Evolutionary conservation across 208 protist genomes (phyloP).

Genomic region (Trypanosoma boissoni): DNA sequence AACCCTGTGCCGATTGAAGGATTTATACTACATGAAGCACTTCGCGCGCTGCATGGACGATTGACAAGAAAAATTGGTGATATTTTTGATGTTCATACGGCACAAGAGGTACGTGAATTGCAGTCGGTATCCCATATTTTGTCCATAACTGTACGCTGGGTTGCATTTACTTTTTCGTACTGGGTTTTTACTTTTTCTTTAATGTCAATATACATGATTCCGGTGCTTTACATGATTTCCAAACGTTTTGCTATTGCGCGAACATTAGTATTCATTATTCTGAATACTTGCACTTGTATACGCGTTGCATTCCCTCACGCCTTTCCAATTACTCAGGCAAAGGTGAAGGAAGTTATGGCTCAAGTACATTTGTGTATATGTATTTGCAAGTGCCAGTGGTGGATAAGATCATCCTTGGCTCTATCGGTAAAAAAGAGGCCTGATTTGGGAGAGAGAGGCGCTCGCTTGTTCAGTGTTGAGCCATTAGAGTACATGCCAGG

Average conservation of each 20-base stretch:
- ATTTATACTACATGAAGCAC: background rate
- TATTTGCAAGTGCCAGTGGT: conserved; percentile 11
- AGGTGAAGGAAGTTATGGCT: background rate
- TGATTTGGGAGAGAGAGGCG: background rate
- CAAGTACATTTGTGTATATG: background rate
- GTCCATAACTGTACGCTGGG: background rate
- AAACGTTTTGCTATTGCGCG: background rate
- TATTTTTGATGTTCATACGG: conserved; percentile 16
- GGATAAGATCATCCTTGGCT: conserved; percentile 14
- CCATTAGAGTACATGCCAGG: no score
- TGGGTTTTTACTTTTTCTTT: conserved; percentile 7
- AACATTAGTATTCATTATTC: background rate
- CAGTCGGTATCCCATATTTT: conserved; percentile 5
- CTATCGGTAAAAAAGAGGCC: background rate
- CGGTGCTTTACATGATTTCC: conserved; percentile 2
- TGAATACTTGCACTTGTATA: conserved; percentile 1
- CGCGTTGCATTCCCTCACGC: background rate
- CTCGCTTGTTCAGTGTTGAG: no score
- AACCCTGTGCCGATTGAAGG: background rate
- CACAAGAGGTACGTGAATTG: background rate
- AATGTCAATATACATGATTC: conserved; percentile 8
- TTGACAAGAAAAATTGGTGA: background rate
- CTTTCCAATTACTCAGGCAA: background rate
- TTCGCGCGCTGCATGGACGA: background rate
- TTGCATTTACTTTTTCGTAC: conserved; percentile 17